Evolutionary conservation across 202 grass and related monocot genomes (phyloP).

Genomic region (Carex arenaria): DNA sequence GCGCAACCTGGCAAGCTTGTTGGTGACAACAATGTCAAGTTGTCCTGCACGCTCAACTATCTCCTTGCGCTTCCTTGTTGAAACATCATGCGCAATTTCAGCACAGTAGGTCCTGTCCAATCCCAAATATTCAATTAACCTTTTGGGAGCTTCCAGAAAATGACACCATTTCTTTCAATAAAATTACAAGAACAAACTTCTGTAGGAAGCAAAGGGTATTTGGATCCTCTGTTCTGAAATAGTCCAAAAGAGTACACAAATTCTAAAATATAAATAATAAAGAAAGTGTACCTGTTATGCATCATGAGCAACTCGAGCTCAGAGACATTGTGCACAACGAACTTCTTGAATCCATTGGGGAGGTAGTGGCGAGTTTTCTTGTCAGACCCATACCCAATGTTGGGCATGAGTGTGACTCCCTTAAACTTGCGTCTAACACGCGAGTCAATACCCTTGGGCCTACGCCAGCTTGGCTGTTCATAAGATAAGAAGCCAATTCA

Average conservation of each 20-base stretch:
- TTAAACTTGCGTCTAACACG: slow-evolving; percentile 70
- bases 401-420: slow-evolving; percentile 71
- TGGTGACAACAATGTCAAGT: slow-evolving; percentile 72
- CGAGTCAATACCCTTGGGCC: slow-evolving; percentile 68
- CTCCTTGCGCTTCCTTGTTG: slow-evolving; percentile 72
- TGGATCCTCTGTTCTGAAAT: too few species aligned
- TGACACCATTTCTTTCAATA: neutral
- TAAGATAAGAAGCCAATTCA: neutral
- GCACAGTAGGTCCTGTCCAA: slow-evolving; percentile 67
- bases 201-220: neutral
- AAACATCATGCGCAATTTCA: slow-evolving; percentile 77
- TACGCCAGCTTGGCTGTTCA: slow-evolving; percentile 52
- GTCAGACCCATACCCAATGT: slow-evolving; percentile 71
- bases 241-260: neutral
- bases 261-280: neutral
- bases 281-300: slow-evolving; percentile 65
- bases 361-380: slow-evolving; percentile 80
- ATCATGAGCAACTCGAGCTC: slow-evolving; percentile 90
- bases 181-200: neutral
- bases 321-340: slow-evolving; percentile 75
- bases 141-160: too few species aligned
- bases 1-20: slow-evolving; percentile 65
- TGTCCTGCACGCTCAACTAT: slow-evolving; percentile 81
- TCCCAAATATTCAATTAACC: neutral
- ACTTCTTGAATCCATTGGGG: slow-evolving; percentile 88